Conservation (phyloP, 768 basidiomycete genomes). For the Pulveroboletus sp. region DNA sequence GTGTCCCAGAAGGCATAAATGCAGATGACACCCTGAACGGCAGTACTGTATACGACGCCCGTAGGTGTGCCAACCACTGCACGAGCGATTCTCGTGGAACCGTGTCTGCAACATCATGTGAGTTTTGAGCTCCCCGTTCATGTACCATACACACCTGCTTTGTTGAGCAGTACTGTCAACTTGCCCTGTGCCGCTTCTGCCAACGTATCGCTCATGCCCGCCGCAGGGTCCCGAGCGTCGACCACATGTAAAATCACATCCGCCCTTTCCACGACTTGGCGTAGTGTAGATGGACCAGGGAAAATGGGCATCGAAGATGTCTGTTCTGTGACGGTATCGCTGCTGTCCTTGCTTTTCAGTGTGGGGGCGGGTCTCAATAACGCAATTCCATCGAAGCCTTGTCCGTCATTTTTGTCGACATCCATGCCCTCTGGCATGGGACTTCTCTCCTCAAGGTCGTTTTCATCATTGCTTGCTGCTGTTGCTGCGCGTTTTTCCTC, state of each 20-base stretch:
- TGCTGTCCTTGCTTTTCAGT: neutral
- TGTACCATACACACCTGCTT: slow-evolving; percentile 63
- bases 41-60: slow-evolving; percentile 58
- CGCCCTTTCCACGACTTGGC: slow-evolving; percentile 62
- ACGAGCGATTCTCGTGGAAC: slow-evolving; percentile 75
- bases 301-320: slow-evolving; percentile 20
- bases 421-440: slow-evolving; percentile 28
- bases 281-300: slow-evolving; percentile 28
- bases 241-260: slow-evolving; percentile 81
- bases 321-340: neutral
- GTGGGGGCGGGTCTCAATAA: slow-evolving; percentile 14
- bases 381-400: slow-evolving; percentile 39
- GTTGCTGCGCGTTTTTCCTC: slow-evolving; percentile 56
- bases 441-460: slow-evolving; percentile 23
- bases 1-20: slow-evolving; percentile 48
- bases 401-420: slow-evolving; percentile 28
- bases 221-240: slow-evolving; percentile 80
- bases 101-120: slow-evolving; percentile 48
- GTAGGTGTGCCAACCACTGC: slow-evolving; percentile 65
- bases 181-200: slow-evolving; percentile 40
- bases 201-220: slow-evolving; percentile 69
- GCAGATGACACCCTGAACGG: slow-evolving; percentile 73
- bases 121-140: neutral
- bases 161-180: slow-evolving; percentile 75
- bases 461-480: slow-evolving; percentile 28